Evolutionary conservation across 306 rosid species (phyloP), one percentile per base, ranked within the genome.

Genomic region (Quercus mongolica): DNA sequence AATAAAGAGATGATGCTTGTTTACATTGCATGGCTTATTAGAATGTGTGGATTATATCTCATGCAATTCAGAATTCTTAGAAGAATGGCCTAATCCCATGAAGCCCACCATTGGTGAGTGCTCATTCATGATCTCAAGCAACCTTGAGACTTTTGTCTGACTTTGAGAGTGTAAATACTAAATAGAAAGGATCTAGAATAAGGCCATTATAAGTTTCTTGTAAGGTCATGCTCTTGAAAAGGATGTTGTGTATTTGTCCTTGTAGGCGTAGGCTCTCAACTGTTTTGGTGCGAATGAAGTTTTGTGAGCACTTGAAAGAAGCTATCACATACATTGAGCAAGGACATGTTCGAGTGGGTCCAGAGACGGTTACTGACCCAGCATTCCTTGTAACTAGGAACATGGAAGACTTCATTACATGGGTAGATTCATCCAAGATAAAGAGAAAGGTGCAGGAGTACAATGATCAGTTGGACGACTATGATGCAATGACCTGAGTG

Each of bases 401-500:
- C 63, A 85, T 91, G 93, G 98, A 94, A 86, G 98, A 94, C 85
- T 92, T 92, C 61, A 75, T 94, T 74, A 89, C 94, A 30, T 94
- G 98, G 98, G 94, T 92, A 57, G 97, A 92, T 83, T 84, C 98
- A 20, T 94, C 98, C 14, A 94, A 94, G 90, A 92, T 94, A 20
- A 94, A 86, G 89, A 91, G 94, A 75, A 94, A 88, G 90, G 89
- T 94, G 69, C 80, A 86, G 61, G 83, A 91, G 77, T 94, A 94
- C 89, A 94, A 92, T 61, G 97, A 91, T 88, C 87, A 89, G 85
- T 80, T 94, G 85, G 98, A 94, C 80, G 97, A 94, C 74, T 94
- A 92, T 77, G 98, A 94, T 80, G 71, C 90, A 41, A 82, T 92
- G 92, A 90, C 89, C 74, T 91, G 87, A 82, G 75, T 41, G 46